Conservation (phyloP, 2,329 filamentous ascomycete genomes). For the Furcasterigmium furcatum region DNA sequence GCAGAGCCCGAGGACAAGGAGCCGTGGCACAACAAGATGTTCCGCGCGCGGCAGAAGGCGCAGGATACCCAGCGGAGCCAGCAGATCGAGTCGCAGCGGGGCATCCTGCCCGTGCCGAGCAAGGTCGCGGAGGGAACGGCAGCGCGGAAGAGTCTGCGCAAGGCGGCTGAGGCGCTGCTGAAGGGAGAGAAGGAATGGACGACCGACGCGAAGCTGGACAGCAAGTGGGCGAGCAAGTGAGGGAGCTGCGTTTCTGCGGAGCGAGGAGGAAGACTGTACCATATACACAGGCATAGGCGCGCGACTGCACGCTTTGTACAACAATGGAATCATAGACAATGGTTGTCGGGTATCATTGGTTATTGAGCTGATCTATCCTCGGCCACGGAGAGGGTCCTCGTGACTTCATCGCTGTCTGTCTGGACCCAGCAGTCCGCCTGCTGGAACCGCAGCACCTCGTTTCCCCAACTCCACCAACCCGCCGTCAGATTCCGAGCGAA, state of each 20-base stretch:
- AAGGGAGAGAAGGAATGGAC: slow-evolving; percentile 60
- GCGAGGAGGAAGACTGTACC: background rate
- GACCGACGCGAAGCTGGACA: slow-evolving; percentile 40
- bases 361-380: too few species aligned
- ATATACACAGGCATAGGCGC: background rate
- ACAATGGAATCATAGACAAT: too few species aligned
- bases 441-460: slow-evolving; percentile 71
- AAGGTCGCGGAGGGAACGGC: slow-evolving; percentile 31
- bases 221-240: slow-evolving; percentile 39
- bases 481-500: slow-evolving; percentile 73
- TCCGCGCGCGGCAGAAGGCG: slow-evolving; percentile 47
- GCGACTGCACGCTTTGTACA: too few species aligned
- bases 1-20: slow-evolving; percentile 58
- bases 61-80: slow-evolving; percentile 35
- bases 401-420: background rate
- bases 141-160: slow-evolving; percentile 33
- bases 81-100: slow-evolving; percentile 25
- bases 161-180: slow-evolving; percentile 60
- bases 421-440: slow-evolving; percentile 47
- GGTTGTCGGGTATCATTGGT: too few species aligned
- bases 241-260: slow-evolving; percentile 14
- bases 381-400: too few species aligned
- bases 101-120: slow-evolving; percentile 31
- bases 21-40: slow-evolving; percentile 63
- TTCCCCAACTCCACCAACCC: slow-evolving; percentile 78